These are phyloP conservation scores for Oxytropis ochrocephala DNA, from an alignment of 306 rosid genomes.

Conservation along the genomic window DNA sequence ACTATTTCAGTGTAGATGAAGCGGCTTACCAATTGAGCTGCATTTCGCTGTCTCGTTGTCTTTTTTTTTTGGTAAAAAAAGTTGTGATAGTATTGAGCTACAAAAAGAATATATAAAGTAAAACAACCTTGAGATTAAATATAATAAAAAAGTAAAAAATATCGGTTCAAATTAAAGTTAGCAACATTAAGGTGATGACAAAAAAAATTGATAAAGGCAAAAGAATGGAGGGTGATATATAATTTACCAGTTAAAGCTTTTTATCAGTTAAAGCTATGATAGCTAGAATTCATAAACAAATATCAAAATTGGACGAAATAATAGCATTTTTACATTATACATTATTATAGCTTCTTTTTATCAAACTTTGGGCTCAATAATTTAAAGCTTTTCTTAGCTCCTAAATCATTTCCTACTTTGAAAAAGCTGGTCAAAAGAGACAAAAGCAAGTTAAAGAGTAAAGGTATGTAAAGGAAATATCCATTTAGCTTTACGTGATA, in stretches of 20 bases:
- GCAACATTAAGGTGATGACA: background rate
- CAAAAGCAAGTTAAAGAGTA: slow-evolving; percentile 23
- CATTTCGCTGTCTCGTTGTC: too few relatives aligned
- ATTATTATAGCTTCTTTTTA: background rate
- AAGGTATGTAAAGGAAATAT: background rate
- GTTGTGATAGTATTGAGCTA: background rate
- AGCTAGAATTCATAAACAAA: too few relatives aligned
- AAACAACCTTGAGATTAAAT: background rate
- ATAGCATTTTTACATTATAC: background rate
- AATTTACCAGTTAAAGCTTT: too few relatives aligned
- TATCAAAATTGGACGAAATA: background rate
- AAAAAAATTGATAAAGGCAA: background rate
- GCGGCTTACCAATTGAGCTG: too few relatives aligned
- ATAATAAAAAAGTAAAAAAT: background rate
- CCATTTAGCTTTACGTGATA: background rate
- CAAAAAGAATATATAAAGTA: background rate
- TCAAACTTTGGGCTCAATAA: slow-evolving; percentile 2
- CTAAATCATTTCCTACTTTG: slow-evolving; percentile 20
- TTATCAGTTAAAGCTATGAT: too few relatives aligned
- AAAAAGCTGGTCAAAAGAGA: slow-evolving; percentile 35
- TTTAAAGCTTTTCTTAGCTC: background rate
- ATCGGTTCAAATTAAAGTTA: background rate
- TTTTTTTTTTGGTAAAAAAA: too few relatives aligned
- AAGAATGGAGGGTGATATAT: background rate
- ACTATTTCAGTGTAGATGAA: too few relatives aligned